phyloP scores from a whole-genome alignment of 164 flowering plant species.

The Nymphaea colorata region DNA sequence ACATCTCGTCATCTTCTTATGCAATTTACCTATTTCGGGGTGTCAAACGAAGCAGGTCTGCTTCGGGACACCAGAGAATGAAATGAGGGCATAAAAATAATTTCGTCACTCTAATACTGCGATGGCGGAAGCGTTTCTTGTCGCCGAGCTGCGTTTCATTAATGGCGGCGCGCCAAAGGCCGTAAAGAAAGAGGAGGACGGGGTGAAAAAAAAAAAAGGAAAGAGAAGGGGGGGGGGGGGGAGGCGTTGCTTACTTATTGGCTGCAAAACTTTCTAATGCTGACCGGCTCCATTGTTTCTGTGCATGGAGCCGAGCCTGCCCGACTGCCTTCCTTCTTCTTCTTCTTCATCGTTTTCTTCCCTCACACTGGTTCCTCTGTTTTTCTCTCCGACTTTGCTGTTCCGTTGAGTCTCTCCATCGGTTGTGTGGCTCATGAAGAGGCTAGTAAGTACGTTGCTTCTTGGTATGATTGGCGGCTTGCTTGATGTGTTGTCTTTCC shows the following conservation, averaged over 20 bases:
- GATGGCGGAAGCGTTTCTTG: not conserved
- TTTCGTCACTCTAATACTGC: too few species aligned
- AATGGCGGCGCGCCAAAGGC: not conserved
- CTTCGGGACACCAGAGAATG: too few species aligned
- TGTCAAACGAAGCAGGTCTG: too few species aligned
- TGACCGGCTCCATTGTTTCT: not conserved
- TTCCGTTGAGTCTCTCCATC: not conserved
- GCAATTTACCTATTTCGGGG: too few species aligned
- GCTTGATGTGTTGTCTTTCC: not conserved
- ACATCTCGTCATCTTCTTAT: too few species aligned
- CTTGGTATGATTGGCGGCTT: not conserved
- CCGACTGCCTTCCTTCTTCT: not conserved
- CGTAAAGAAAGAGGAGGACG: not conserved
- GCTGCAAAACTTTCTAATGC: not conserved
- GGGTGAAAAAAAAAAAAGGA: not conserved
- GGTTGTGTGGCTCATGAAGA: slow-evolving; percentile 35
- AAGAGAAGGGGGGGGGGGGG: too few species aligned
- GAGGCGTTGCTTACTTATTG: not conserved
- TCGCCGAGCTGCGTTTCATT: not conserved
- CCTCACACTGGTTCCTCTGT: not conserved
- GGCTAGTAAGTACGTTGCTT: slow-evolving; percentile 87
- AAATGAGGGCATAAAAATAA: too few species aligned
- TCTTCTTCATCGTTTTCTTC: slow-evolving; percentile 1
- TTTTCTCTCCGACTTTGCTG: not conserved
- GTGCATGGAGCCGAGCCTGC: not conserved